A percentile compares a stretch with the other conserved stretches of the same genome.
Conservation (phyloP, 1,284 basidiomycete species). For the Ustilago shanxiensis region DNA sequence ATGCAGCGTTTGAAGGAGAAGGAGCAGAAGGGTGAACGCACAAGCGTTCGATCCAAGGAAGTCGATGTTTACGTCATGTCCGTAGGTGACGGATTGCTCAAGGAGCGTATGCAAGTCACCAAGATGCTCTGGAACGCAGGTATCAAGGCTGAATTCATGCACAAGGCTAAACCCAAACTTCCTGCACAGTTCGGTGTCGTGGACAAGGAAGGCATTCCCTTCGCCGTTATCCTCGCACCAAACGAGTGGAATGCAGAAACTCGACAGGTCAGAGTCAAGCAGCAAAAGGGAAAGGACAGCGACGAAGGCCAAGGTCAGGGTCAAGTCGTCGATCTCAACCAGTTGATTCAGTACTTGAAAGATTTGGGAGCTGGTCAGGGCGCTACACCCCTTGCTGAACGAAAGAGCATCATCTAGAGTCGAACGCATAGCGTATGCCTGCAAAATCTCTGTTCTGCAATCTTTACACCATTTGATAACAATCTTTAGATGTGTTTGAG, state of each 20-base stretch:
- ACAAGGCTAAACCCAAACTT: conserved; percentile 83
- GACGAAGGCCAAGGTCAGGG: conserved; percentile 76
- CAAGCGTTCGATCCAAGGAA: conserved; percentile 82
- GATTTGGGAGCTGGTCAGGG: conserved; percentile 28
- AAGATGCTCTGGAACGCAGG: conserved; percentile 87
- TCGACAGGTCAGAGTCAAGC: conserved; percentile 83
- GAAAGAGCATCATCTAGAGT: conserved; percentile 33
- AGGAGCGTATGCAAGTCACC: conserved; percentile 86
- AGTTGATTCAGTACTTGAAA: conserved; percentile 79
- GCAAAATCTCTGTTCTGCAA: background rate
- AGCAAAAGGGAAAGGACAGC: conserved; percentile 82
- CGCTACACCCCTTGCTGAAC: conserved; percentile 18
- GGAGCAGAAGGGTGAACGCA: conserved; percentile 71
- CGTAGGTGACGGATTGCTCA: conserved; percentile 88
- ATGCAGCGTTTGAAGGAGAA: conserved; percentile 85
- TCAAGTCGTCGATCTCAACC: conserved; percentile 73
- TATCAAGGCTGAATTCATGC: conserved; percentile 94
- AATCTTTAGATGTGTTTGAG: background rate
- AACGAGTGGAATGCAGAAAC: conserved; percentile 80
- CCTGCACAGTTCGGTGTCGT: conserved; percentile 85
- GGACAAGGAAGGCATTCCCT: conserved; percentile 91
- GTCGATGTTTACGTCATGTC: conserved; percentile 95
- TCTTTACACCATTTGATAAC: background rate
- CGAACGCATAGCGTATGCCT: too few species aligned
- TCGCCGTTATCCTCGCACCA: conserved; percentile 88